phyloP scores from a whole-genome alignment of 192 early-diverging fungal species.

The Gonapodya sp. region DNA sequence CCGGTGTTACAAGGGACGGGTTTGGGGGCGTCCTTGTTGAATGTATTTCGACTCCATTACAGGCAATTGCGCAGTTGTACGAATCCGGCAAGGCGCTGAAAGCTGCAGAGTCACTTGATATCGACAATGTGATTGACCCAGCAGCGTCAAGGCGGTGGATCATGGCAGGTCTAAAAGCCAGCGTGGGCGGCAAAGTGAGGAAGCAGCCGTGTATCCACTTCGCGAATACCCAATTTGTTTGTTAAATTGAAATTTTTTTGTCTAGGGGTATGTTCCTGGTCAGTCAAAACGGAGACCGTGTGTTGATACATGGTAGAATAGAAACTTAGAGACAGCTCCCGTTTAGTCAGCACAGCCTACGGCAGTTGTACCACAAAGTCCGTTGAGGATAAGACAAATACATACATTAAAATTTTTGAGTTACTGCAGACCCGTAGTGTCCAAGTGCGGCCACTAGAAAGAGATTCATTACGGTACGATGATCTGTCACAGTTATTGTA shows the following conservation, averaged over 20 bases:
- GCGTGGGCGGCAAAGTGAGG: not conserved
- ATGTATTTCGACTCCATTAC: not conserved
- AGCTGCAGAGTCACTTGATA: conserved; percentile 14
- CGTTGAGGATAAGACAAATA: too few species aligned
- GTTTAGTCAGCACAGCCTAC: too few species aligned
- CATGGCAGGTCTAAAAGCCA: conserved; percentile 14
- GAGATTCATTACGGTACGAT: too few species aligned
- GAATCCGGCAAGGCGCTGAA: not conserved
- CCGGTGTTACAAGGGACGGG: conserved; percentile 9
- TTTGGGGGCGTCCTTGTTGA: not conserved
- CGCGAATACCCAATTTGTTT: not conserved
- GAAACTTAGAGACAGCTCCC: not conserved
- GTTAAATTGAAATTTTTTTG: not conserved
- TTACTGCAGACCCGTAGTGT: too few species aligned
- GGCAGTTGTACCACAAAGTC: too few species aligned
- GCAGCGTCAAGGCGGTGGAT: conserved; percentile 25
- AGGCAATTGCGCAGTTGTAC: conserved; percentile 1
- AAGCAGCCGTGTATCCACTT: not conserved
- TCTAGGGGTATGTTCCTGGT: not conserved
- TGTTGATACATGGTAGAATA: not conserved
- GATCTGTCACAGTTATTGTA: too few species aligned
- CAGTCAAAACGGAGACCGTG: not conserved
- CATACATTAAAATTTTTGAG: too few species aligned
- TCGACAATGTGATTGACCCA: conserved; percentile 26
- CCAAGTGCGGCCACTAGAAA: too few species aligned